Conservation (phyloP, 2,329 filamentous ascomycete species). For the Ophiostoma angusticollis region DNA sequence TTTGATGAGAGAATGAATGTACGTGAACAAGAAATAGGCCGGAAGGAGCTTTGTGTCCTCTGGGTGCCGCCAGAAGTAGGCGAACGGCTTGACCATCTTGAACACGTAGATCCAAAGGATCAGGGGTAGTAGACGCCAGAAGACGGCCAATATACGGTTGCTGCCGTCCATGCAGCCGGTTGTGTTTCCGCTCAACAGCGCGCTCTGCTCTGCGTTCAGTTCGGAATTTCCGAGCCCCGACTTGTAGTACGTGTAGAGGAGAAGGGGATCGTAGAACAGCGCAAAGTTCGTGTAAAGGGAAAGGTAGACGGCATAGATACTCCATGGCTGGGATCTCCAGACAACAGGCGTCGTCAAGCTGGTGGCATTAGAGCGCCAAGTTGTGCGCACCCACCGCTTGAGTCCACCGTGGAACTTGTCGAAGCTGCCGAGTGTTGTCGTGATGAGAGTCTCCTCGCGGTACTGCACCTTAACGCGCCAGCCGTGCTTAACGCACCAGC, state of each 20-base stretch:
- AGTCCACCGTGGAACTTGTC: constrained; percentile 39
- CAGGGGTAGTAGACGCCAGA: constrained; percentile 9
- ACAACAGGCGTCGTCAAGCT: constrained; percentile 29
- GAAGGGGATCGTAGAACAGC: constrained; percentile 33
- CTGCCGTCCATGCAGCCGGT: neutral
- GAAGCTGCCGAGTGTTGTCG: constrained; percentile 36
- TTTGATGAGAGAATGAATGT: constrained; percentile 45
- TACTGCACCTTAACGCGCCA: constrained; percentile 44
- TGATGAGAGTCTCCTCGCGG: constrained; percentile 31
- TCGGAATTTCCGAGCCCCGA: constrained; percentile 10
- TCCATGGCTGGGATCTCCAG: constrained; percentile 36
- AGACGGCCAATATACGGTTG: neutral
- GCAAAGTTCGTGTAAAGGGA: constrained; percentile 43
- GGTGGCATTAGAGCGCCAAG: constrained; percentile 41
- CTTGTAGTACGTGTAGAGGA: constrained; percentile 23
- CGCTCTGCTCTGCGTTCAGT: neutral
- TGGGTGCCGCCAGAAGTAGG: constrained; percentile 39
- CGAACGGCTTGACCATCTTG: constrained; percentile 44
- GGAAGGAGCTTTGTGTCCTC: constrained; percentile 37
- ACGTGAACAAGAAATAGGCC: constrained; percentile 39
- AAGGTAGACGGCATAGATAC: constrained; percentile 42
- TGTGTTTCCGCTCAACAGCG: too few relatives aligned
- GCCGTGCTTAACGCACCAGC: constrained; percentile 35
- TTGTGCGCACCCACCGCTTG: constrained; percentile 44
- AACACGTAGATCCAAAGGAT: constrained; percentile 36